phyloP scores from a whole-genome alignment of 1,284 basidiomycete species.

The Acaromyces ingoldii region DNA sequence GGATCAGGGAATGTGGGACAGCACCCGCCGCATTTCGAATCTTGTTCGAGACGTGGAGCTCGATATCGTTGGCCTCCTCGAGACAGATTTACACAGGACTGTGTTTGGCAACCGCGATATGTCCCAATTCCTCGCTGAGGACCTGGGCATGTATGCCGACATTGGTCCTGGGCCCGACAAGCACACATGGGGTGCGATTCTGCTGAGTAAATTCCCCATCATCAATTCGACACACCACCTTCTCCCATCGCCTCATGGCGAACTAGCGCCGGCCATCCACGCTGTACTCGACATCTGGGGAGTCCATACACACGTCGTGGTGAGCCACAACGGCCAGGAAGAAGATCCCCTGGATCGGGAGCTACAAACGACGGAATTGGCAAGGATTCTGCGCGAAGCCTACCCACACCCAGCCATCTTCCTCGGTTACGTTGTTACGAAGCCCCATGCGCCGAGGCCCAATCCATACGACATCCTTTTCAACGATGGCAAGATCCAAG shows the following conservation, averaged over 20 bases:
- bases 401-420: conserved; percentile 77
- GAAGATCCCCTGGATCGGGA: conserved; percentile 83
- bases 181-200: conserved; percentile 70
- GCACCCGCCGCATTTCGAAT: conserved; percentile 63
- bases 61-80: conserved; percentile 60
- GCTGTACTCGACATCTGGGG: conserved; percentile 81
- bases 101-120: conserved; percentile 81
- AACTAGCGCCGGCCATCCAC: conserved; percentile 72
- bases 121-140: conserved; percentile 52
- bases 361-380: conserved; percentile 76
- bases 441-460: conserved; percentile 67
- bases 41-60: conserved; percentile 57
- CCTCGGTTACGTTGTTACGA: conserved; percentile 67
- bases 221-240: conserved; percentile 82
- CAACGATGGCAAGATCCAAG: conserved; percentile 47
- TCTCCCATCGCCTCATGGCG: conserved; percentile 71
- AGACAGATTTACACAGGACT: conserved; percentile 77
- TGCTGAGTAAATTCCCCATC: conserved; percentile 74
- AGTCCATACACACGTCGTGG: conserved; percentile 57
- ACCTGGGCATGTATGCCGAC: conserved; percentile 67
- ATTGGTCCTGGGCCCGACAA: conserved; percentile 80
- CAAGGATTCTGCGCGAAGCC: conserved; percentile 68
- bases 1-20: conserved; percentile 45
- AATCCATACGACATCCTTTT: conserved; percentile 76
- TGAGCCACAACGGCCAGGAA: conserved; percentile 79